Base-by-base conservation (phyloP, 2,329 filamentous ascomycete species). In the Fusarium setosum region DNA sequence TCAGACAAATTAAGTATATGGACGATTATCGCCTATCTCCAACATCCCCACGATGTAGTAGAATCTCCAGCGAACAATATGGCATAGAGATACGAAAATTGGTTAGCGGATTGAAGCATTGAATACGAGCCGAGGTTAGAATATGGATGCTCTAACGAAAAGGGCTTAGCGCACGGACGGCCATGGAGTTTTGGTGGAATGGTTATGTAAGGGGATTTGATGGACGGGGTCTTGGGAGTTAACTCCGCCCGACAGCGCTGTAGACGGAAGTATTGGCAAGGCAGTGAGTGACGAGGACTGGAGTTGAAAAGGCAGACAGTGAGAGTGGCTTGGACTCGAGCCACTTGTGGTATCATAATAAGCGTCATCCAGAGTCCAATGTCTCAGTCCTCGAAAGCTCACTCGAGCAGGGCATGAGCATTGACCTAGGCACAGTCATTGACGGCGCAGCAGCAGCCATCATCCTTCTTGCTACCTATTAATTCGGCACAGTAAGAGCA, bases 51-150 rank as follows among this genome's bases (percentile, higher is more conserved):
- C 20, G 18, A 47, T 47, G 24, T 20, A 47, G 29, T n/a, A 17
- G 29, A 18, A 32, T 31, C 29, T 31, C 3, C 13, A 1, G 26
- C 29, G 42, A 47, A 47, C 29, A 47, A 26, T 45, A 45, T 45
- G 18, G 29, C 29, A 37, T 11, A 13, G 35, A 18, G 38, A 56
- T 63, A 64, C 57, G 58, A 61, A 47, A 24, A 6, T 6, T 17
- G 61, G 58, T 56, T 61, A 55, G 54, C 11, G 15, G 17, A 13
- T 18, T 12, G 50, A 48, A 40, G 21, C 18, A 51, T n/a, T n/a
- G n/a, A n/a, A 56, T 56, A 56, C 52, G 58, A 61, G 53, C 44
- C 23, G 40, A 55, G 47, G 57, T 61, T 52, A 61, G 57, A 34
- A 17, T n/a, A n/a, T 17, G 11, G 4, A 9, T 29, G 18, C n/a